Conservation (phyloP, 345 rosid genomes). For the Camelina sativa region DNA sequence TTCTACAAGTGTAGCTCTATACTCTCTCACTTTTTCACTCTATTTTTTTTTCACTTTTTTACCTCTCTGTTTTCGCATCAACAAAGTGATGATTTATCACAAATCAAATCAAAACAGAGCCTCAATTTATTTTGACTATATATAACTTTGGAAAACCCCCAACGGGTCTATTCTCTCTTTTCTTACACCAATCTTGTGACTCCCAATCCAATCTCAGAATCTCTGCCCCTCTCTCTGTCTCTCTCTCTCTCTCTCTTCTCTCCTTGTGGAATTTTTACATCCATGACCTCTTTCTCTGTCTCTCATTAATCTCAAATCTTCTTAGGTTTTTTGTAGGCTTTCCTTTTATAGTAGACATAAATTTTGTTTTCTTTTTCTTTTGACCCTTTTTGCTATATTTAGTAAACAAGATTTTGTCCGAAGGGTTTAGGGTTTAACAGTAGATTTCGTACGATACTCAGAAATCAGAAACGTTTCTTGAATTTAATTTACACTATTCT, state of each 20-base stretch:
- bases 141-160: slow-evolving; percentile 24
- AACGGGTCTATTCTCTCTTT: slow-evolving; percentile 19
- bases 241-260: neutral
- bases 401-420: slow-evolving; percentile 28
- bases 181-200: slow-evolving; percentile 12
- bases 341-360: slow-evolving; percentile 1
- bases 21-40: neutral
- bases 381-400: slow-evolving; percentile 25
- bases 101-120: neutral
- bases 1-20: neutral
- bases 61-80: neutral
- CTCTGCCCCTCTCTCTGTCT: neutral
- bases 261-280: neutral
- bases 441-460: neutral
- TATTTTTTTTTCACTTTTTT: neutral
- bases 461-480: neutral
- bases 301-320: slow-evolving; percentile 1
- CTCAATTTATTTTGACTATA: neutral
- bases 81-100: slow-evolving; percentile 1
- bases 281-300: slow-evolving; percentile 15
- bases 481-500: neutral
- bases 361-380: neutral
- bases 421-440: slow-evolving; percentile 41
- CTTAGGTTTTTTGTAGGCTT: neutral
- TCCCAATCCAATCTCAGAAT: slow-evolving; percentile 23